Base-by-base conservation (phyloP, 2,329 filamentous ascomycete genomes). In the Penicillium fuscoglaucum region DNA sequence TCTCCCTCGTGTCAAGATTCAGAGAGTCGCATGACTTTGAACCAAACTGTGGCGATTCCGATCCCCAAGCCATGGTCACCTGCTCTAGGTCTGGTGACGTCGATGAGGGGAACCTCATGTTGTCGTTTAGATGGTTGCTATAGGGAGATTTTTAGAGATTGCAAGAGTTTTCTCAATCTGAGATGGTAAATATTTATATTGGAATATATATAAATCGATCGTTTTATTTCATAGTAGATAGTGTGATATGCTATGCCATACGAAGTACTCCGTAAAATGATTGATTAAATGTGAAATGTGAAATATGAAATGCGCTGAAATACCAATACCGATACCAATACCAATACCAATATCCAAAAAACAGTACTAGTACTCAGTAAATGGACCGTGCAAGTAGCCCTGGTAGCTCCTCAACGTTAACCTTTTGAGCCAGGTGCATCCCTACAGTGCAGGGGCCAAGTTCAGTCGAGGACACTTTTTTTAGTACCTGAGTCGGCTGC, bases 381-480 rank as follows among this genome's bases (percentile, higher is more conserved):
- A 54, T 52, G 9, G 37, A 19, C 37, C 37, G 37, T 40, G 49
- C 54, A 39, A 43, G 43, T 40, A 48, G 44, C 52, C 52, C 39
- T 12, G 8, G 43, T 41, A 55, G 53, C 45, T 45, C 41, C 59
- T 62, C 63, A 64, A 66, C 58, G 55, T 60, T 55, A 55, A 66
- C 63, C 60, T 61, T 67, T 67, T 66, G 54, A 67, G 65, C 61
- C 55, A 60, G 63, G 55, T 67, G 65, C 65, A 61, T 64, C 40
- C 55, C 57, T 60, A 60, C 60, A 48, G 60, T 29, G 50, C 52
- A 57, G 52, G 47, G 54, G 47, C 51, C 46, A 51, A 52, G 45
- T 49, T 47, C 24, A 54, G 29, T 64, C 48, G 55, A 61, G 57
- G 53, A 37, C 52, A 61, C 55, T 52, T 29, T 39, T 40, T 47